Evolutionary conservation across 2,329 filamentous ascomycete species (phyloP), one percentile per base, ranked within the genome.

Genomic region (Fusarium subglutinans): DNA sequence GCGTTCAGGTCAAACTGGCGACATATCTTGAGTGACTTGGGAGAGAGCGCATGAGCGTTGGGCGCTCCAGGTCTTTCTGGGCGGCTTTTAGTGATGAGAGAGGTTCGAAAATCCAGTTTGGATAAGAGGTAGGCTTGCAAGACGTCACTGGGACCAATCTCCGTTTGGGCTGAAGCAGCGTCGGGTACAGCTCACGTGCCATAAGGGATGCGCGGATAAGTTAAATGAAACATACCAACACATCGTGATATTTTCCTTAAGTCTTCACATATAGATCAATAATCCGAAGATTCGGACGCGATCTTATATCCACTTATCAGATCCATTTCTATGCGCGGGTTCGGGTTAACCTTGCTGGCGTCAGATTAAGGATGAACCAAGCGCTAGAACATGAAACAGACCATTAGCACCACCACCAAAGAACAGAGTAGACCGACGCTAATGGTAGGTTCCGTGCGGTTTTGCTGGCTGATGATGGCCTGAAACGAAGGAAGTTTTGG

Each of bases 301-400:
- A 24, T 30, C 6, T 30, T 33, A 20, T 44, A n/a, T 40, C 20
- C 51, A 55, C 51, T 41, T n/a, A 55, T 55, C 10, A n/a, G 20
- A 10, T 55, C 18, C 38, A 8, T 45, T 30, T 24, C 24, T 30
- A 51, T 51, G 4, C 28, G 44, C 26, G 56, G 33, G 6, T 59
- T 59, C 43, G 30, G 43, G 9, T 35, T 15, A 45, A 17, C 44
- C 67, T 35, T 58, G 57, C 26, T 11, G 8, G 53, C 18, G n/a
- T 55, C 57, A 69, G 30, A 64, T 64, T 58, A 70, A 70, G 65
- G 65, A 48, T 24, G 35, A 41, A 3, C 24, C 51, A 41, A 41
- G 51, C 35, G 20, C 24, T 55, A 15, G 18, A 55, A 55, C 24
- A 4, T 41, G 51, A 55, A 55, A 55, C 51, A 30, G 6, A 26